These are phyloP conservation scores for Suillus clintonianus DNA, from an alignment of 768 basidiomycete species.

Conservation along the genomic window DNA sequence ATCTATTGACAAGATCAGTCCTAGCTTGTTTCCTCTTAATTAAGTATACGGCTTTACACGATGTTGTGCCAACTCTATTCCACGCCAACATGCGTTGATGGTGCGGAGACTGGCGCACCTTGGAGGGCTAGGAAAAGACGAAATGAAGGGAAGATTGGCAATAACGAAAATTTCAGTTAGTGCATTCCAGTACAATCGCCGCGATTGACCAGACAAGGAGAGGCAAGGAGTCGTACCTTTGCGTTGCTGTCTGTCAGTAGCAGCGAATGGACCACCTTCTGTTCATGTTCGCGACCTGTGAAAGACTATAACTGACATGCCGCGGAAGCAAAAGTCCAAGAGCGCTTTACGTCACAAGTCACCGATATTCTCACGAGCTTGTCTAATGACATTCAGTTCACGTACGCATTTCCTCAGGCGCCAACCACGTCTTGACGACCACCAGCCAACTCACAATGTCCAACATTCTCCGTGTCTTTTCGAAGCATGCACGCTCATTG, in stretches of 20 bases:
- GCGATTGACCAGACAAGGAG: neutral
- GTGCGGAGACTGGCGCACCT: neutral
- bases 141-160: neutral
- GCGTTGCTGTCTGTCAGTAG: neutral
- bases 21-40: neutral
- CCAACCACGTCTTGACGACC: constrained; percentile 15
- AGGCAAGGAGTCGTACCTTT: neutral
- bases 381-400: neutral
- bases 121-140: neutral
- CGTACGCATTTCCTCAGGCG: neutral
- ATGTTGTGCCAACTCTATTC: neutral
- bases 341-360: constrained; percentile 27
- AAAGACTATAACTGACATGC: neutral
- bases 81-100: neutral
- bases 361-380: constrained; percentile 26
- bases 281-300: neutral
- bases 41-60: neutral
- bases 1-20: neutral
- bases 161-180: neutral
- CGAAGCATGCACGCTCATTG: constrained; percentile 7
- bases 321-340: neutral
- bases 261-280: neutral
- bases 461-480: constrained; percentile 5
- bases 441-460: constrained; percentile 16
- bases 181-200: neutral